Conservation (phyloP, 1,139 yeast species). For the Candida sanyaensis region DNA sequence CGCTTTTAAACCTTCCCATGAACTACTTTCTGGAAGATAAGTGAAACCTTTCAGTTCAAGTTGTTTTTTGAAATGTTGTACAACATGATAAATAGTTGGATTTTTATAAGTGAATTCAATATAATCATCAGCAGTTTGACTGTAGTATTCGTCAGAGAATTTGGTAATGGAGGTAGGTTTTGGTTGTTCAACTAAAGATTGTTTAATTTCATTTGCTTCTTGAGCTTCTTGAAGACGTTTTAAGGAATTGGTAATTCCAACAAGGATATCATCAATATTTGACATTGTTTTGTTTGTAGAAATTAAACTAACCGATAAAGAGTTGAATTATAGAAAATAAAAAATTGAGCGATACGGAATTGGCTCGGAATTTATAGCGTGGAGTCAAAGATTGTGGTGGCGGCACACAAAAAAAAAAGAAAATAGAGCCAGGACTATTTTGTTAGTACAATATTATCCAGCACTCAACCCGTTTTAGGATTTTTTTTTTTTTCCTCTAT, state of each 20-base stretch:
- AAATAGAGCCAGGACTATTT: background rate
- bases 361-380: constrained; percentile 1
- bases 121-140: constrained; percentile 36
- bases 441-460: background rate
- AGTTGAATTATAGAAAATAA: background rate
- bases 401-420: background rate
- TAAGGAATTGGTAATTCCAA: constrained; percentile 8
- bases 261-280: constrained; percentile 8
- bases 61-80: constrained; percentile 26
- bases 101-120: constrained; percentile 38
- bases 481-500: background rate
- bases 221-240: constrained; percentile 7
- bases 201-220: background rate
- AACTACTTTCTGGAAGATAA: constrained; percentile 28
- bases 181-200: background rate
- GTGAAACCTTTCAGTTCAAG: constrained; percentile 32
- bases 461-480: background rate
- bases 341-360: background rate
- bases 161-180: constrained; percentile 4
- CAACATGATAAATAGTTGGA: constrained; percentile 47
- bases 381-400: constrained; percentile 1
- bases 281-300: background rate
- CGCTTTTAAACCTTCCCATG: constrained; percentile 22
- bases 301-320: background rate
- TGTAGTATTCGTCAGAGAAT: constrained; percentile 26